Percentiles rank a stretch among this genome's conserved stretches.
Conservation (phyloP, 805 yeast species). For the Candida boidinii region DNA sequence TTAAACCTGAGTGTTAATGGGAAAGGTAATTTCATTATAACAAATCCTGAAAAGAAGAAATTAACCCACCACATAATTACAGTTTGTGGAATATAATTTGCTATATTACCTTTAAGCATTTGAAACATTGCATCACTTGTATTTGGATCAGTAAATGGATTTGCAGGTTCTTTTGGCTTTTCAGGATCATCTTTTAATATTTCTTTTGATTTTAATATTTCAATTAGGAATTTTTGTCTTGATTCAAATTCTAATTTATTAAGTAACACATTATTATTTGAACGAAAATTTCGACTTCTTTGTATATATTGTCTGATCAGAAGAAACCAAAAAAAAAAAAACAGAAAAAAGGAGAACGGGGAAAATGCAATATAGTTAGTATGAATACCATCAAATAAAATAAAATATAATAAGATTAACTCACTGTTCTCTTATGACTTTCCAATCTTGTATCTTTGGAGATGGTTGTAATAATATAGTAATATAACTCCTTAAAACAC, state of each 20-base stretch:
- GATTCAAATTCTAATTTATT: slow-evolving; percentile 37
- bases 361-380: not conserved
- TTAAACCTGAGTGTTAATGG: slow-evolving; percentile 86
- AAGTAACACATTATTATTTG: slow-evolving; percentile 40
- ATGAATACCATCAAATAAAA: not conserved
- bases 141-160: slow-evolving; percentile 65
- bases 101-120: slow-evolving; percentile 74
- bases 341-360: too few species aligned
- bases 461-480: slow-evolving; percentile 52
- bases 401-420: slow-evolving; percentile 1
- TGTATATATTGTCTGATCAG: slow-evolving; percentile 50
- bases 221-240: slow-evolving; percentile 52
- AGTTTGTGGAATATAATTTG: slow-evolving; percentile 86
- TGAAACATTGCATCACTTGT: slow-evolving; percentile 65
- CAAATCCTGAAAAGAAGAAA: slow-evolving; percentile 85
- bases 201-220: slow-evolving; percentile 43
- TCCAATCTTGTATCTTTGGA: slow-evolving; percentile 44
- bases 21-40: slow-evolving; percentile 83
- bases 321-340: too few species aligned
- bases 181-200: slow-evolving; percentile 41
- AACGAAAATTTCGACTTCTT: slow-evolving; percentile 49
- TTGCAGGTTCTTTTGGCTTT: slow-evolving; percentile 31
- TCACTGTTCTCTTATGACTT: slow-evolving; percentile 44
- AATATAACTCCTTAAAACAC: slow-evolving; percentile 64
- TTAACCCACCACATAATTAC: slow-evolving; percentile 95